phyloP scores from a whole-genome alignment of 2,329 filamentous ascomycete genomes.

The Phialophora verrucosa region DNA sequence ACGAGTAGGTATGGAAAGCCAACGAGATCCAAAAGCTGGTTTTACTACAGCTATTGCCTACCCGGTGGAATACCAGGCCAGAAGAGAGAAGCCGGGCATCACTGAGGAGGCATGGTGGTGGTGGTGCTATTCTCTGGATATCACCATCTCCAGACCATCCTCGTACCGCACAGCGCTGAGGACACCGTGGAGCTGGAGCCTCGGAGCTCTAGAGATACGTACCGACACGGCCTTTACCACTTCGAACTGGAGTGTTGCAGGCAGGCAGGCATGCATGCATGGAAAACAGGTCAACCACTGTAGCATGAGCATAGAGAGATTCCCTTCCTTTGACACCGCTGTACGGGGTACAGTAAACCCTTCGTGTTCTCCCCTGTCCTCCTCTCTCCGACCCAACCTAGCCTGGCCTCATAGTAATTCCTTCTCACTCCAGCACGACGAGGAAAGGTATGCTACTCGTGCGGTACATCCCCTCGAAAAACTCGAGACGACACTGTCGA shows the following conservation, averaged over 20 bases:
- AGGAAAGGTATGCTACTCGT: too few relatives aligned
- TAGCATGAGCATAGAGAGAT: neutral
- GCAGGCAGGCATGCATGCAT: neutral
- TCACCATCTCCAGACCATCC: neutral
- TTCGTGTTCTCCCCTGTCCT: too few relatives aligned
- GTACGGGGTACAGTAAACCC: too few relatives aligned
- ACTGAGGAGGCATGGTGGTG: neutral
- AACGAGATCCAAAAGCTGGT: neutral
- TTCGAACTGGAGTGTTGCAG: neutral
- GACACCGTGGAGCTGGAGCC: neutral
- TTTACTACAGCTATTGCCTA: neutral
- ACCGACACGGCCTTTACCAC: neutral
- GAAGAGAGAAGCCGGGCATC: neutral
- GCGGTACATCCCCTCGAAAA: too few relatives aligned
- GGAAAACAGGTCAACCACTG: neutral
- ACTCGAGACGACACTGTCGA: too few relatives aligned
- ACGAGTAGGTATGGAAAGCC: neutral
- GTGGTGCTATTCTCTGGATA: neutral
- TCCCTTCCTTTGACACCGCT: too few relatives aligned
- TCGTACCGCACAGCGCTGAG: neutral
- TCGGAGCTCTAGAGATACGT: neutral
- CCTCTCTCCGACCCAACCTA: too few relatives aligned
- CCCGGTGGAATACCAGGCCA: neutral
- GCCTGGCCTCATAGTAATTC: too few relatives aligned
- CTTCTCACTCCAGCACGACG: too few relatives aligned